phyloP scores from a whole-genome alignment of 2,329 filamentous ascomycete species.

The Colletotrichum paranaense region DNA sequence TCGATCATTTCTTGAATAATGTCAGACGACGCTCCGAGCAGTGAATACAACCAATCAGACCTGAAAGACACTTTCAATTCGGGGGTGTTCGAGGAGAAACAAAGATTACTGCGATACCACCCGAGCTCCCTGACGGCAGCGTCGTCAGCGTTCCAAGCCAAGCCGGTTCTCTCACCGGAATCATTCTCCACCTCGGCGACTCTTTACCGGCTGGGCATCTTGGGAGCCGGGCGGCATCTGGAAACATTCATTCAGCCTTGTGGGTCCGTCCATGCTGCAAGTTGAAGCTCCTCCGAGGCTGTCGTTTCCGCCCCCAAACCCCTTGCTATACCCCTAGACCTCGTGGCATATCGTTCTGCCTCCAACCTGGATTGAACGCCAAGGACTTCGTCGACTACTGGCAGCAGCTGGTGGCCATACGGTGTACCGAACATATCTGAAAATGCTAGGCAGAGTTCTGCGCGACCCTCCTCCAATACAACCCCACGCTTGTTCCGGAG shows the following conservation, averaged over 20 bases:
- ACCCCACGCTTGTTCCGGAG: background rate
- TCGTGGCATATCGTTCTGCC: background rate
- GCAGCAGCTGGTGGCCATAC: no score
- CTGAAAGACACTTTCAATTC: background rate
- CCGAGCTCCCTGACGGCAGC: conserved; percentile 1
- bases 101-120: background rate
- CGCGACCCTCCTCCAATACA: background rate
- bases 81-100: background rate
- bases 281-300: background rate
- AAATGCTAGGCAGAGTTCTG: background rate
- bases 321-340: background rate
- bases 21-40: background rate
- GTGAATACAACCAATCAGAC: background rate
- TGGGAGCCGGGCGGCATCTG: conserved; percentile 1
- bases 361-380: background rate
- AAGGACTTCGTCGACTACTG: background rate
- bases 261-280: conserved; percentile 18
- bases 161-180: background rate
- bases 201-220: conserved; percentile 29
- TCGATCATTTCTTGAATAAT: no score
- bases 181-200: conserved; percentile 21
- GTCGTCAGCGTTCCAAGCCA: conserved; percentile 11
- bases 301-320: background rate
- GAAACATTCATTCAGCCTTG: conserved; percentile 26
- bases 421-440: background rate